phyloP scores from a whole-genome alignment of 495 filamentous ascomycete genomes.

The Penicillium coprophilum region DNA sequence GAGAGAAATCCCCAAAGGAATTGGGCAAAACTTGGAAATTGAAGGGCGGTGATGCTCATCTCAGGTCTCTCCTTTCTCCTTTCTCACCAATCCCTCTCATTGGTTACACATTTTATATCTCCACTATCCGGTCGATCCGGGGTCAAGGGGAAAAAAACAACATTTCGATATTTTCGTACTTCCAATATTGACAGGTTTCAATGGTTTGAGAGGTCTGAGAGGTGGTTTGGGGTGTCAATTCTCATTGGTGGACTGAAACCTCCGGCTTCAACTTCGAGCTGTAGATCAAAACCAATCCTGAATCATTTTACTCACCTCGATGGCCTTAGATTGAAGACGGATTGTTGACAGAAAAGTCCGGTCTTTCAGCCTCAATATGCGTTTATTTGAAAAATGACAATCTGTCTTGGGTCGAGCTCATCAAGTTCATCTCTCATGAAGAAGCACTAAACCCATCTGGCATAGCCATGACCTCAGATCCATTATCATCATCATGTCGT shows the following conservation, averaged over 20 bases:
- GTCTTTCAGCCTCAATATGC: neutral
- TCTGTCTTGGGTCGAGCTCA: neutral
- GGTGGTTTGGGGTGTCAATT: neutral
- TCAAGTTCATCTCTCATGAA: slow-evolving; percentile 10
- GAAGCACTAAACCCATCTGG: slow-evolving; percentile 7
- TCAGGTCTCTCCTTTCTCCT: slow-evolving; percentile 4
- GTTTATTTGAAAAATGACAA: neutral
- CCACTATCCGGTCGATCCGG: slow-evolving; percentile 34
- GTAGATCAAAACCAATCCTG: neutral
- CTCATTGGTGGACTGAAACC: slow-evolving; percentile 24
- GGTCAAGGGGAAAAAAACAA: slow-evolving; percentile 17
- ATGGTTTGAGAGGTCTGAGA: neutral
- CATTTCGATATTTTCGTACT: neutral
- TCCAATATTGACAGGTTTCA: neutral
- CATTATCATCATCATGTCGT: slow-evolving; percentile 35
- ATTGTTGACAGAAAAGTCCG: neutral
- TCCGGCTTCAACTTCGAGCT: slow-evolving; percentile 13
- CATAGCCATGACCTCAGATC: slow-evolving; percentile 32
- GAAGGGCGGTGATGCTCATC: neutral
- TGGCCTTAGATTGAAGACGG: neutral
- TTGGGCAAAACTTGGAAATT: slow-evolving; percentile 5
- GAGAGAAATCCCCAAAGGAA: slow-evolving; percentile 12
- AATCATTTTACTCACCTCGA: neutral
- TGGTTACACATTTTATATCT: slow-evolving; percentile 23
- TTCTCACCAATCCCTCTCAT: slow-evolving; percentile 7